Base-by-base conservation (phyloP, 2,329 filamentous ascomycete genomes). In the Pestalotiopsis sp. region DNA sequence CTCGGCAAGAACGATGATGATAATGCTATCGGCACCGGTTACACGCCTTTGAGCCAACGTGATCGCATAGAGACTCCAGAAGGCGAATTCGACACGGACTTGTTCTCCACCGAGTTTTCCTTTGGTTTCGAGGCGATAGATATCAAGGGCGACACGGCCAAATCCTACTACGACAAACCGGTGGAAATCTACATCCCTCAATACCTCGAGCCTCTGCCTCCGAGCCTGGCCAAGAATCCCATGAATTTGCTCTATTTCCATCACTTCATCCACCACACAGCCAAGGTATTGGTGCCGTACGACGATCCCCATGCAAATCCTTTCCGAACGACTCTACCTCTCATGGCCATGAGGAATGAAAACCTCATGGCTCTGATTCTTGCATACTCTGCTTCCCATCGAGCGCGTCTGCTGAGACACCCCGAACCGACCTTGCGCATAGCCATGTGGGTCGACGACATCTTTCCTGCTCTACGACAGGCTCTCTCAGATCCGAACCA, bases 381-480 rank as follows among this genome's bases (percentile, higher is more conserved):
- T 27, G 91, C 93, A 23, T 97, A 94, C 78, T 94, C 92, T 65
- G 83, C 93, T n/a, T 93, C 91, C 36, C 93, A 97, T 77, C 89
- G 93, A 68, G 92, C 93, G 11, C 89, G 91, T 59, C 87, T 95
- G 39, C 83, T 96, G 23, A 87, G 88, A 39, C 92, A 95, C 71
- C 86, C 87, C 0, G 93, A 95, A 76, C 93, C 93, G 5, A 87
- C 86, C 6, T 92, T 91, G 76, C 89, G 93, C 25, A 96, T 97
- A 72, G 93, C 93, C 2, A 84, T 89, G 52, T 96, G 92, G 91
- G 92, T 96, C 31, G 87, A 92, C 75, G 89, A 93, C 73, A 92
- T 93, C n/a, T 92, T 93, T 70, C 92, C 92, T 0, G 88, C 89
- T 17, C 85, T 97, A 23, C 88, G 92, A 36, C 81, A 87, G 70